Conservation (phyloP, 176 grass and related monocot genomes). For the Canna indica region DNA sequence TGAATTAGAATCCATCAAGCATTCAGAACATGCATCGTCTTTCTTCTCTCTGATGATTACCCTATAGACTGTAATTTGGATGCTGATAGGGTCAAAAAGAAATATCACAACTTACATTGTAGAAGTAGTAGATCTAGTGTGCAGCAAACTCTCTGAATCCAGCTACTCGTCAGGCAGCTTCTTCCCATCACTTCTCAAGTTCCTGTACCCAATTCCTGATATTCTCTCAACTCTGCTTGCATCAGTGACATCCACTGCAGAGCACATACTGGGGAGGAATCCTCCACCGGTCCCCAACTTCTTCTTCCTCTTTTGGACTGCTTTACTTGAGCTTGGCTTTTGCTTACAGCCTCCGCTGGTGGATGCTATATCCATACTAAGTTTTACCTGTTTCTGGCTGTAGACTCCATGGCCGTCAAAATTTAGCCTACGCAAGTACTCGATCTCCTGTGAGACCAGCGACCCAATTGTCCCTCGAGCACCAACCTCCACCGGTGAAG, state of each 20-base stretch:
- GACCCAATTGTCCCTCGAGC: constrained; percentile 25
- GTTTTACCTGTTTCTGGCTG: not conserved
- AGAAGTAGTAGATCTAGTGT: constrained; percentile 18
- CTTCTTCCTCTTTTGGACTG: constrained; percentile 7
- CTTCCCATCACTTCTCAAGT: not conserved
- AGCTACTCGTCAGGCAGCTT: constrained; percentile 14
- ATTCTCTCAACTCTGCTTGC: not conserved
- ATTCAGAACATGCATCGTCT: not conserved
- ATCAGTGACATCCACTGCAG: constrained; percentile 10
- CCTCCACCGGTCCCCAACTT: not conserved
- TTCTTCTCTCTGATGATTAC: not conserved
- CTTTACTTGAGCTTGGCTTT: not conserved
- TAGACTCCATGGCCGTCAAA: not conserved
- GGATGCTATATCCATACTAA: not conserved
- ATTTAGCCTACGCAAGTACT: constrained; percentile 23
- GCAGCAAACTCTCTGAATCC: no score
- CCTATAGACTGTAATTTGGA: constrained; percentile 13
- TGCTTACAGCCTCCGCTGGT: not conserved
- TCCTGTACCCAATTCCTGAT: constrained; percentile 2
- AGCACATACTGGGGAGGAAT: constrained; percentile 10
- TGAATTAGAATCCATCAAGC: constrained; percentile 4
- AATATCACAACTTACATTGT: constrained; percentile 1
- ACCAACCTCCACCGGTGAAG: constrained; percentile 13
- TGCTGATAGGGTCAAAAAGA: constrained; percentile 4
- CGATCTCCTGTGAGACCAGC: constrained; percentile 24